Evolutionary conservation across 2,329 filamentous ascomycete genomes (phyloP).

Genomic region (Trichoderma oligosporum): DNA sequence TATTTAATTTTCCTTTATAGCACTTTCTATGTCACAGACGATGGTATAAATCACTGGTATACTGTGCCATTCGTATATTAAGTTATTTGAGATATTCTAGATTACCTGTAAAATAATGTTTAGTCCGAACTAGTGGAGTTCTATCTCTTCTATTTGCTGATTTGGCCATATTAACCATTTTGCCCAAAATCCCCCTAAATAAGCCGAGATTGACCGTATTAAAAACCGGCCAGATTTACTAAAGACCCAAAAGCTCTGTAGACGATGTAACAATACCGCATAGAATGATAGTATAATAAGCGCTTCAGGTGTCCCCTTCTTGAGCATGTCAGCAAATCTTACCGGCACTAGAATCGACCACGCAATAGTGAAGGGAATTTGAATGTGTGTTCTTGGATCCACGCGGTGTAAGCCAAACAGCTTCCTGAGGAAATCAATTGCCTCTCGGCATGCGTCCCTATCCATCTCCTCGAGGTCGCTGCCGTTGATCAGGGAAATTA

Average conservation of each 20-base stretch:
- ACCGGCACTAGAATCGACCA: conserved; percentile 22
- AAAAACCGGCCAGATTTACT: conserved; percentile 19
- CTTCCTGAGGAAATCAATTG: conserved; percentile 20
- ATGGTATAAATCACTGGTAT: no score
- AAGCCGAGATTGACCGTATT: conserved; percentile 1
- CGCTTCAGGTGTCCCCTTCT: conserved; percentile 38
- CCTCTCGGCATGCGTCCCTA: conserved; percentile 18
- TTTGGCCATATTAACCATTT: conserved; percentile 7
- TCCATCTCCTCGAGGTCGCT: neutral
- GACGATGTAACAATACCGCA: conserved; percentile 39
- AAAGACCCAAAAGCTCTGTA: conserved; percentile 35
- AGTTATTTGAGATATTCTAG: neutral
- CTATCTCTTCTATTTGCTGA: neutral
- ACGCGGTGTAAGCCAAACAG: conserved; percentile 18
- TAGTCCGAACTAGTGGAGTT: no score
- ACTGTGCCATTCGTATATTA: no score
- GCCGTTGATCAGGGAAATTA: neutral
- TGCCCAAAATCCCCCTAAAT: conserved; percentile 5
- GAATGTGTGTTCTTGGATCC: neutral
- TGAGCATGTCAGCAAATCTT: conserved; percentile 36
- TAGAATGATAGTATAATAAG: conserved; percentile 40
- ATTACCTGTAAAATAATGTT: neutral
- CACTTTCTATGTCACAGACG: no score
- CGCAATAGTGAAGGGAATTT: conserved; percentile 20
- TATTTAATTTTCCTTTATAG: no score